A percentile compares a stretch with the other conserved stretches of the same genome.
These are phyloP conservation scores for Narthecium ossifragum DNA, from an alignment of 106 monocot genomes.

Conservation along the genomic window DNA sequence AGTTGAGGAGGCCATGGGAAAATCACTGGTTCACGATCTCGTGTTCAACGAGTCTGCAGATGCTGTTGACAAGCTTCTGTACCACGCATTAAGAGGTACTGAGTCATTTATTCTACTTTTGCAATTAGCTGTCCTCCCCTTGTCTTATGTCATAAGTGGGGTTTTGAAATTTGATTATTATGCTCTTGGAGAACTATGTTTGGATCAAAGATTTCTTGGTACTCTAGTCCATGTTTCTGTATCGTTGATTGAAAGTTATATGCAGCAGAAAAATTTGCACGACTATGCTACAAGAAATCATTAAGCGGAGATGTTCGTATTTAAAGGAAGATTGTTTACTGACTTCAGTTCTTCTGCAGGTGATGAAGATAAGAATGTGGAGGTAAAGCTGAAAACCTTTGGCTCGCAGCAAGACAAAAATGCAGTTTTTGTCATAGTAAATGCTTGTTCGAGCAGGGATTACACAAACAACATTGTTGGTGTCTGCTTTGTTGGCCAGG, in stretches of 20 bases:
- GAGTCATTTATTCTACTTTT: no score
- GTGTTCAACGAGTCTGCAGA: slow-evolving; percentile 71
- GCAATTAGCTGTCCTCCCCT: not conserved
- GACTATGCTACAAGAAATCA: not conserved
- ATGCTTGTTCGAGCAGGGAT: slow-evolving; percentile 93
- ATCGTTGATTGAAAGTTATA: no score
- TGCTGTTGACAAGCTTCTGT: slow-evolving; percentile 57
- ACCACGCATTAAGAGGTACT: slow-evolving; percentile 60
- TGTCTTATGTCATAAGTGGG: no score
- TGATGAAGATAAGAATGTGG: slow-evolving; percentile 90
- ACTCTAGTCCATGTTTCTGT: no score
- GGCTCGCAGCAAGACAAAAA: slow-evolving; percentile 36
- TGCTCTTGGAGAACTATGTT: no score
- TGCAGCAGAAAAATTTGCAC: no score
- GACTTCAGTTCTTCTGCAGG: slow-evolving; percentile 41
- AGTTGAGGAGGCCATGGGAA: slow-evolving; percentile 86
- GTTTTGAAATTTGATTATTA: no score
- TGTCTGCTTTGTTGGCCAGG: slow-evolving; percentile 92
- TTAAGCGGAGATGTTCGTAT: not conserved
- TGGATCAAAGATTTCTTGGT: no score
- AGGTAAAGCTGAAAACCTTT: slow-evolving; percentile 90
- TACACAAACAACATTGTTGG: slow-evolving; percentile 76
- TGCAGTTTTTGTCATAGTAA: slow-evolving; percentile 78
- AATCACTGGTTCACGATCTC: slow-evolving; percentile 75
- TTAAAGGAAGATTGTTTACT: not conserved